Base-by-base conservation (phyloP, 2,329 filamentous ascomycete genomes). In the Thelonectria rubi region DNA sequence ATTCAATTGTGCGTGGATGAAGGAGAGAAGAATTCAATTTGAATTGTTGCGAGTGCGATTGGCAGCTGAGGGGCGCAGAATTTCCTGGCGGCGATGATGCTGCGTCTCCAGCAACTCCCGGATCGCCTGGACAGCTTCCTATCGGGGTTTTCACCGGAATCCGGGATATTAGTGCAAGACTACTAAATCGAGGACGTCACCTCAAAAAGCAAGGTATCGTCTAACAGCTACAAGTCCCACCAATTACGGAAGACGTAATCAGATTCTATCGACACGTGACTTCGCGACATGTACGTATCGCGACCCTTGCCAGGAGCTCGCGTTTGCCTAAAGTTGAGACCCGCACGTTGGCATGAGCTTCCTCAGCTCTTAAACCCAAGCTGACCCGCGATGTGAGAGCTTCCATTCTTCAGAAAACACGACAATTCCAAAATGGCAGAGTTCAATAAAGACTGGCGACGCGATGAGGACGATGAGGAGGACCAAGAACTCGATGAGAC, bases 401-500 rank as follows among this genome's bases (percentile, higher is more conserved):
- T 45, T 42, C 50, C 46, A 57, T 45, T 47, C 45, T 50, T 48
- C 45, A 46, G 42, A 49, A 62, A 67, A 54, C 54, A 65, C 54
- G 58, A 47, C 14, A 59, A 47, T 55, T 55, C 39, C 52, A 65
- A 46, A 50, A 79, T 79, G 77, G 69, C 74, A 30, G 76, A 76
- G 43, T 64, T 52, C 12, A 73, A 70, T 26, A 70, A 75, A 48
- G 82, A 86, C 20, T 82, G 81, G 72, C 80, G 76, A 73, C 78
- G 74, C 47, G 81, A 82, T 5, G 82, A 87, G 5, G 88, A 91
- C 7, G 90, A 93, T 17, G 90, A 92, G 10, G 90, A 86, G 12
- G 76, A 79, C 26, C 77, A 81, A 59, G 80, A 81, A 58, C 76
- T 90, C 61, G 88, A 91, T 64, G 90, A 92, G 69, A 82, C 81